phyloP scores from a whole-genome alignment of 805 yeast species.

The Candida alai region DNA sequence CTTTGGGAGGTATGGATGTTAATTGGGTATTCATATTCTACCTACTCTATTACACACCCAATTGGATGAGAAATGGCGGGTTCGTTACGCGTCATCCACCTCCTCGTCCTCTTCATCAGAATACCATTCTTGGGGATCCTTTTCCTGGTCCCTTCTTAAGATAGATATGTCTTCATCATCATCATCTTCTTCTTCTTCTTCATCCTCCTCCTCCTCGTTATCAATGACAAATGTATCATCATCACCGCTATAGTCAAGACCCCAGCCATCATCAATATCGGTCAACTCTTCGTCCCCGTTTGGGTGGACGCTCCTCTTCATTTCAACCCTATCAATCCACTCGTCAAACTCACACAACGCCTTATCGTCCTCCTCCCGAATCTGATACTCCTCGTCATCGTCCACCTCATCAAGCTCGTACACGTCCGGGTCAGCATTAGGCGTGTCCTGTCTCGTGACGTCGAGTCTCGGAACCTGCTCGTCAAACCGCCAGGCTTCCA shows the following conservation, averaged over 20 bases:
- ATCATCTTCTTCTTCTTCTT: conserved; percentile 10
- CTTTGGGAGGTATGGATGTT: too few relatives aligned
- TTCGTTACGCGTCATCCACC: background rate
- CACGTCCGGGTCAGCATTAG: too few relatives aligned
- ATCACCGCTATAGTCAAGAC: conserved; percentile 13
- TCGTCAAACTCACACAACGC: conserved; percentile 10
- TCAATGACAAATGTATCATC: conserved; percentile 16
- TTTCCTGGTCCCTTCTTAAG: conserved; percentile 10
- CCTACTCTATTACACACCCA: too few relatives aligned
- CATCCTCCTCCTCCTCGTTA: conserved; percentile 8
- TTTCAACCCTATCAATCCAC: conserved; percentile 14
- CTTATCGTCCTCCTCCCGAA: conserved; percentile 11
- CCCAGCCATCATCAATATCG: conserved; percentile 6
- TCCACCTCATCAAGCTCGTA: conserved; percentile 6
- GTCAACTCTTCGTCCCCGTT: conserved; percentile 9
- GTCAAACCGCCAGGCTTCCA: conserved; percentile 34
- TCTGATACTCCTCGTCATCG: conserved; percentile 12
- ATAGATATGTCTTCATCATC: conserved; percentile 7
- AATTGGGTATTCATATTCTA: too few relatives aligned
- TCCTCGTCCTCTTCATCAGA: conserved; percentile 9
- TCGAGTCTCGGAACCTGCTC: conserved; percentile 17
- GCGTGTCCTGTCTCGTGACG: too few relatives aligned
- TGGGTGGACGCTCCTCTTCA: conserved; percentile 10
- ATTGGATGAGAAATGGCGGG: too few relatives aligned
- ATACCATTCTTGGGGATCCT: conserved; percentile 11